Percentiles rank a stretch among this genome's conserved stretches.
Conservation (phyloP, 2,329 filamentous ascomycete genomes). For the Cryphonectria radicalis region DNA sequence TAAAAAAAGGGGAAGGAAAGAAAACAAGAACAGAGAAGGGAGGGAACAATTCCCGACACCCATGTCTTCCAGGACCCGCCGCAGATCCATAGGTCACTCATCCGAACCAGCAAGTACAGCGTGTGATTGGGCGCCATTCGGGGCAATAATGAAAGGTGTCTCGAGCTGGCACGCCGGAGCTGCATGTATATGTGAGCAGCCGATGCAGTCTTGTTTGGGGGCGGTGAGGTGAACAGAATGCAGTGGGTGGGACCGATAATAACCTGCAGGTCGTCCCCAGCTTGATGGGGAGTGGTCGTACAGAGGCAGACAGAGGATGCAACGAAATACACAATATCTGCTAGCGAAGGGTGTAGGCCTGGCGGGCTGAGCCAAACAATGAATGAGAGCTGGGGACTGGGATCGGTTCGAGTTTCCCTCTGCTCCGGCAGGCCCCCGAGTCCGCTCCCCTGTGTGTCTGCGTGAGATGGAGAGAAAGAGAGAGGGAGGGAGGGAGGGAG, state of each 20-base stretch:
- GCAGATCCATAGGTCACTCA: neutral
- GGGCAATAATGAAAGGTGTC: neutral
- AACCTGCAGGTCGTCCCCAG: neutral
- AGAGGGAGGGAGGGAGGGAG: neutral
- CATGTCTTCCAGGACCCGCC: neutral
- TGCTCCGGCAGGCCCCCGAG: neutral
- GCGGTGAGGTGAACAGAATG: neutral
- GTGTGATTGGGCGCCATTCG: neutral
- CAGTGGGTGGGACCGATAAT: neutral
- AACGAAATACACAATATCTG: neutral
- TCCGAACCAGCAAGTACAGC: neutral
- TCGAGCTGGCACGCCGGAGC: neutral
- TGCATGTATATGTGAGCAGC: slow-evolving; percentile 9
- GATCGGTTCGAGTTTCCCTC: neutral
- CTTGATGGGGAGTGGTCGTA: neutral
- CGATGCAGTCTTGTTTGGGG: neutral
- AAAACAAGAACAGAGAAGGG: too few relatives aligned
- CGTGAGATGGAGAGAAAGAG: neutral
- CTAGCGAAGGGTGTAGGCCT: neutral
- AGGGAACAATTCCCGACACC: neutral
- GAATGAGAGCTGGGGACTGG: neutral
- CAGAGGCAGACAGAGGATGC: neutral
- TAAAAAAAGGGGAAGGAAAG: neutral
- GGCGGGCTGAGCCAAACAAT: neutral
- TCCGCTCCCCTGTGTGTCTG: neutral